These are phyloP conservation scores for Phyllosticta paracitricarpa DNA, from an alignment of 2,329 filamentous ascomycete genomes.

Conservation along the genomic window DNA sequence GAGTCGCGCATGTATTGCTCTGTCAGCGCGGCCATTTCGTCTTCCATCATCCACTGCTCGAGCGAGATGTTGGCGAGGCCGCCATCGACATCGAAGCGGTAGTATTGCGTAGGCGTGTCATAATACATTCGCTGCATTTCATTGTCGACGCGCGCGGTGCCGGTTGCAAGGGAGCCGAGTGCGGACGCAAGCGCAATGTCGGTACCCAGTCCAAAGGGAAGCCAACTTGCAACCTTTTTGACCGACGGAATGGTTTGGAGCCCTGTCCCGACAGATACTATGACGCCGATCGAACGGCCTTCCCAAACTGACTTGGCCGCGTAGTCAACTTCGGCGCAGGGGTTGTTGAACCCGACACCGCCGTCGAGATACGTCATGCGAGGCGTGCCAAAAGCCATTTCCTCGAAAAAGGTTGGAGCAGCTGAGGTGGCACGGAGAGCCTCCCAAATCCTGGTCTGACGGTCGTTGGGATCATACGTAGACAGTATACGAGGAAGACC, in stretches of 20 bases:
- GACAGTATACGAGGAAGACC: constrained; percentile 27
- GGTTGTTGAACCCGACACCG: constrained; percentile 15
- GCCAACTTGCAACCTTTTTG: constrained; percentile 26
- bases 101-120: constrained; percentile 26
- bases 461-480: constrained; percentile 31
- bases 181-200: constrained; percentile 28
- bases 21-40: constrained; percentile 30
- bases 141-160: constrained; percentile 30
- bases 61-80: constrained; percentile 28
- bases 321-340: constrained; percentile 13
- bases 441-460: constrained; percentile 22
- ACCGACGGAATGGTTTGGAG: constrained; percentile 30
- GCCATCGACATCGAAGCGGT: constrained; percentile 31
- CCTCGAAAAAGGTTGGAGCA: constrained; percentile 22
- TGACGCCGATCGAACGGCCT: constrained; percentile 21
- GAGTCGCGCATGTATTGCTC: constrained; percentile 30
- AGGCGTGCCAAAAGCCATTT: constrained; percentile 19
- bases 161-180: constrained; percentile 28
- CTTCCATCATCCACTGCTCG: constrained; percentile 33
- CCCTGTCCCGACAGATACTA: constrained; percentile 29
- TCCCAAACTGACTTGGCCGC: constrained; percentile 14
- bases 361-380: constrained; percentile 15
- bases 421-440: constrained; percentile 23
- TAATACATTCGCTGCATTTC: constrained; percentile 33
- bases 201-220: constrained; percentile 29